A percentile compares a stretch with the other conserved stretches of the same genome.
Conservation (phyloP, 1,284 basidiomycete species). For the Moesziomyces parantarcticus region DNA sequence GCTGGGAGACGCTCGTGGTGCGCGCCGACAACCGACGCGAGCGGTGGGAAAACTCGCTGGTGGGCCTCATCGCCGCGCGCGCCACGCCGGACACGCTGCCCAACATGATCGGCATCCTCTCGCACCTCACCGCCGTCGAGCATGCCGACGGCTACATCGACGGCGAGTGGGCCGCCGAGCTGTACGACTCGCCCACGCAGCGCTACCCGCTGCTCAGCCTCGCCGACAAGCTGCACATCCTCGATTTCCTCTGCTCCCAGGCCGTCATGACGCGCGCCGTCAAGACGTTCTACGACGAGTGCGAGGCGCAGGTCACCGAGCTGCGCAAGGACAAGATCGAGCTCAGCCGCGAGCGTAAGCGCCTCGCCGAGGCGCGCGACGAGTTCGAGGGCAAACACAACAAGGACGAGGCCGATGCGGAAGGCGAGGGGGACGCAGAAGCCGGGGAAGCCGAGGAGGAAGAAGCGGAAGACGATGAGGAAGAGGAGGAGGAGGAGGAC, state of each 20-base stretch:
- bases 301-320: conserved; percentile 87
- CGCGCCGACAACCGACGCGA: conserved; percentile 54
- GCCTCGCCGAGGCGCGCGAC: conserved; percentile 79
- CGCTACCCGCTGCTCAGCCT: conserved; percentile 81
- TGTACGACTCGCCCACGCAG: conserved; percentile 59
- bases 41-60: conserved; percentile 59
- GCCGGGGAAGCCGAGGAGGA: conserved; percentile 15
- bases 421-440: conserved; percentile 1
- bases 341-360: conserved; percentile 85
- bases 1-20: conserved; percentile 58
- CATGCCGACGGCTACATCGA: conserved; percentile 56
- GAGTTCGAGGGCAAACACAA: conserved; percentile 71
- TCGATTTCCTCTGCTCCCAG: conserved; percentile 88
- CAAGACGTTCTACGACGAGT: conserved; percentile 87
- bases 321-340: conserved; percentile 95
- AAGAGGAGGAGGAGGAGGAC: conserved; percentile 49
- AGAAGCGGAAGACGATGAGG: conserved; percentile 11
- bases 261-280: conserved; percentile 89
- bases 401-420: conserved; percentile 20
- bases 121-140: conserved; percentile 61
- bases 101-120: conserved; percentile 60
- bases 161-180: conserved; percentile 48
- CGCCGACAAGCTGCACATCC: conserved; percentile 82
- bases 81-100: conserved; percentile 57
- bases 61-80: conserved; percentile 57